Conservation (phyloP, 495 filamentous ascomycete species). For the Lophium mytilinum region DNA sequence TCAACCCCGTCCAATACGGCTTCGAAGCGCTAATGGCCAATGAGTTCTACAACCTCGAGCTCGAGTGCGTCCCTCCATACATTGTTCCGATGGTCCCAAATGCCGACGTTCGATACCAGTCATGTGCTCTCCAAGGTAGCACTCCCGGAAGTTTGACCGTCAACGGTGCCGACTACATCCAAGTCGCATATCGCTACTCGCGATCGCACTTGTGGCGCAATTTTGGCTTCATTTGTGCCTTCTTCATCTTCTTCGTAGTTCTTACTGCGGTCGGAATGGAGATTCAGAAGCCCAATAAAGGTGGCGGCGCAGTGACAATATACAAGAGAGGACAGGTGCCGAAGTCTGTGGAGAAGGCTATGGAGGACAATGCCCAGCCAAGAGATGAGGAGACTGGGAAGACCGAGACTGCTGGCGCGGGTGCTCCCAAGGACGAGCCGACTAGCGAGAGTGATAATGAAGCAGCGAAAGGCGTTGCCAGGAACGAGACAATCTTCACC, state of each 20-base stretch:
- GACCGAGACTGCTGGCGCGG: slow-evolving; percentile 26
- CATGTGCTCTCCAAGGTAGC: slow-evolving; percentile 51
- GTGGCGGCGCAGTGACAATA: slow-evolving; percentile 61
- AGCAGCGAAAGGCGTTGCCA: slow-evolving; percentile 40
- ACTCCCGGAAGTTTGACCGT: slow-evolving; percentile 42
- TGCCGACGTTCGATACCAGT: slow-evolving; percentile 47
- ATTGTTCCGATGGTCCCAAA: slow-evolving; percentile 49
- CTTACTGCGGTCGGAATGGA: slow-evolving; percentile 58
- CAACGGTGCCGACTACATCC: slow-evolving; percentile 45
- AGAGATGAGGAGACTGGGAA: slow-evolving; percentile 44
- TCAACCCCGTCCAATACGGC: slow-evolving; percentile 69
- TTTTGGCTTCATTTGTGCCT: slow-evolving; percentile 58
- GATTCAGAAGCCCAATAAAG: slow-evolving; percentile 60
- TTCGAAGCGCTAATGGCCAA: slow-evolving; percentile 45
- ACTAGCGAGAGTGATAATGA: slow-evolving; percentile 22
- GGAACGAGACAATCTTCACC: slow-evolving; percentile 63
- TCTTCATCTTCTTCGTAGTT: slow-evolving; percentile 54
- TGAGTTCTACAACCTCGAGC: slow-evolving; percentile 52
- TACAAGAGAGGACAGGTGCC: slow-evolving; percentile 58
- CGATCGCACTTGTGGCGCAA: slow-evolving; percentile 61
- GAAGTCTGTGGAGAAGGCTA: slow-evolving; percentile 42
- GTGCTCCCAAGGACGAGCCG: slow-evolving; percentile 23
- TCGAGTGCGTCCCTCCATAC: slow-evolving; percentile 42
- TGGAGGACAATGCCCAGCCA: slow-evolving; percentile 34
- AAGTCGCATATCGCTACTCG: slow-evolving; percentile 48